A percentile compares a stretch with the other conserved stretches of the same genome.
phyloP scores from a whole-genome alignment of 805 yeast genomes.

The Cyberlindnera samutprakarnensis region DNA sequence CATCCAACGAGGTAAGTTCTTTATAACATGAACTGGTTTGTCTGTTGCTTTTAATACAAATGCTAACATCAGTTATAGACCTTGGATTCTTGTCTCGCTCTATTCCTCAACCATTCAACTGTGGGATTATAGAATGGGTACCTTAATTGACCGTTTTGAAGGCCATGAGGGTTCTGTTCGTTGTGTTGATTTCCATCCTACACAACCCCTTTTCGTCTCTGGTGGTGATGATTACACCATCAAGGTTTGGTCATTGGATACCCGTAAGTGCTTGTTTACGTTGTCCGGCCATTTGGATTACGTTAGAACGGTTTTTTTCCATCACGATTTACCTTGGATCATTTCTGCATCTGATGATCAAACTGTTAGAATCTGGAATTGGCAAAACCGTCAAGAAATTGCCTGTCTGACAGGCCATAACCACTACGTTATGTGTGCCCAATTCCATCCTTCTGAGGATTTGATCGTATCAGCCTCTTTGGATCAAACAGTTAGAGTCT shows the following conservation, averaged over 20 bases:
- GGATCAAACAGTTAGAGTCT: conserved; percentile 97
- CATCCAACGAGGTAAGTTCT: conserved; percentile 65
- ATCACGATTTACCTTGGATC: conserved; percentile 95
- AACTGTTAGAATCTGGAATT: conserved; percentile 97
- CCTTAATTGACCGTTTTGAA: conserved; percentile 90
- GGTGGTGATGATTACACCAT: conserved; percentile 97
- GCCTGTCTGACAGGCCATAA: conserved; percentile 97
- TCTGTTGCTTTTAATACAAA: background rate
- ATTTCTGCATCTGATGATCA: conserved; percentile 95
- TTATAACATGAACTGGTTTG: background rate
- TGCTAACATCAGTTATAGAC: conserved; percentile 35
- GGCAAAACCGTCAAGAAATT: conserved; percentile 97
- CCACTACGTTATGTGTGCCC: conserved; percentile 97
- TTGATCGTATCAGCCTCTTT: conserved; percentile 90
- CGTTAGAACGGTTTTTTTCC: conserved; percentile 90
- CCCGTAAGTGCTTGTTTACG: conserved; percentile 87
- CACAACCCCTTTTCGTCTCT: conserved; percentile 94
- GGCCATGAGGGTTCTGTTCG: conserved; percentile 99
- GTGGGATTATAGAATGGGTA: conserved; percentile 99
- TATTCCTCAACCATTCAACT: conserved; percentile 98
- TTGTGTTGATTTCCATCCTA: conserved; percentile 92
- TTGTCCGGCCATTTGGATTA: conserved; percentile 92
- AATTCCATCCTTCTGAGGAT: conserved; percentile 94
- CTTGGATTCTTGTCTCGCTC: conserved; percentile 93
- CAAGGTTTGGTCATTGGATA: conserved; percentile 91